Evolutionary conservation across 2,329 filamentous ascomycete species (phyloP).

Genomic region (Gnomoniopsis sp.): DNA sequence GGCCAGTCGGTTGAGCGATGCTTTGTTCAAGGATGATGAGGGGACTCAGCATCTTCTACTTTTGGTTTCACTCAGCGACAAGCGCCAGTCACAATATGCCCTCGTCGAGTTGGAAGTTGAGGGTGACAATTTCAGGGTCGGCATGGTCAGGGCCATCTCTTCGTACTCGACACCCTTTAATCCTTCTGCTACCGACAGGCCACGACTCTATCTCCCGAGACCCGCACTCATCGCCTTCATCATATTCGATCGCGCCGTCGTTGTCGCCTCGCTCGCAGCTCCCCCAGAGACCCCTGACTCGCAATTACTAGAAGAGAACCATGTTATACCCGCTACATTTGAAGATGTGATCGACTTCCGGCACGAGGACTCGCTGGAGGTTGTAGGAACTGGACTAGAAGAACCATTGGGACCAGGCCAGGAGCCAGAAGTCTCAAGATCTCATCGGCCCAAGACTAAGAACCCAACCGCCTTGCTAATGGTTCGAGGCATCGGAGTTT

Average conservation of each 20-base stretch:
- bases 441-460: slow-evolving; percentile 54
- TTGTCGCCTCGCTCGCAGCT: slow-evolving; percentile 70
- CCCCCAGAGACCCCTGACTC: slow-evolving; percentile 69
- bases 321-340: slow-evolving; percentile 63
- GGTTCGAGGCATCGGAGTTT: slow-evolving; percentile 59
- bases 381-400: slow-evolving; percentile 62
- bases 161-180: slow-evolving; percentile 57
- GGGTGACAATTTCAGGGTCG: slow-evolving; percentile 50
- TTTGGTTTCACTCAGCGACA: slow-evolving; percentile 54
- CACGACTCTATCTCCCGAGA: slow-evolving; percentile 72
- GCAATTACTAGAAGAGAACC: slow-evolving; percentile 68
- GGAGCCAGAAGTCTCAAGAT: slow-evolving; percentile 43
- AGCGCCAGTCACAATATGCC: slow-evolving; percentile 60
- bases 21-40: slow-evolving; percentile 46
- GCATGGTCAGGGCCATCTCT: slow-evolving; percentile 65
- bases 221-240: slow-evolving; percentile 79
- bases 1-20: slow-evolving; percentile 48
- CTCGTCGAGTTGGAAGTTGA: slow-evolving; percentile 69
- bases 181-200: slow-evolving; percentile 40
- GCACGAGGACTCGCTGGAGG: slow-evolving; percentile 59
- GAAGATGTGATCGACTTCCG: slow-evolving; percentile 86
- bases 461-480: slow-evolving; percentile 61
- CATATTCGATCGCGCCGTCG: slow-evolving; percentile 73
- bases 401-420: slow-evolving; percentile 42
- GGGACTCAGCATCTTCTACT: slow-evolving; percentile 58